Evolutionary conservation across 2,329 filamentous ascomycete genomes (phyloP).

Genomic region (Paramyrothecium sp.): DNA sequence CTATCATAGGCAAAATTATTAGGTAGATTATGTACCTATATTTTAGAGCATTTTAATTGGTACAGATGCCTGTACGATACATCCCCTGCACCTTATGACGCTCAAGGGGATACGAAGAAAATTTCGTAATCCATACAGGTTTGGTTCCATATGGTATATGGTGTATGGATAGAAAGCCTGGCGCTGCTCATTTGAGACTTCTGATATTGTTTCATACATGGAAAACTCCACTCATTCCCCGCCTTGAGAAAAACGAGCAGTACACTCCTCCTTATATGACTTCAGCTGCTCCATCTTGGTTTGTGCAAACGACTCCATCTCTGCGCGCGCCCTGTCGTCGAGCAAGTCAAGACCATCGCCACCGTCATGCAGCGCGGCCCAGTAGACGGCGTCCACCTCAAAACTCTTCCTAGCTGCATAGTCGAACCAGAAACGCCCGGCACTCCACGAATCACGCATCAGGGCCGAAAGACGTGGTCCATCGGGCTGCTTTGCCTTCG

Average conservation of each 20-base stretch:
- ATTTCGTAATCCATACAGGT: too few relatives aligned
- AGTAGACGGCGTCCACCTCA: constrained; percentile 33
- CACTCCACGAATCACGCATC: constrained; percentile 34
- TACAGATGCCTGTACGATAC: too few relatives aligned
- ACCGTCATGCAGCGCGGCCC: constrained; percentile 22
- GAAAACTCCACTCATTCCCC: too few relatives aligned
- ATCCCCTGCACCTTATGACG: too few relatives aligned
- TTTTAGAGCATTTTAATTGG: too few relatives aligned
- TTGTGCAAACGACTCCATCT: constrained; percentile 20
- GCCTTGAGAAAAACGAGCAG: constrained; percentile 20
- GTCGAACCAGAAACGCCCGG: constrained; percentile 34
- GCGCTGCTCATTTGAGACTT: too few relatives aligned
- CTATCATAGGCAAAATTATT: too few relatives aligned
- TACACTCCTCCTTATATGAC: constrained; percentile 25
- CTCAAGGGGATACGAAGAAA: too few relatives aligned
- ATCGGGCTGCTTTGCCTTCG: neutral
- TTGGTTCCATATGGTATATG: too few relatives aligned
- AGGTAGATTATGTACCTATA: too few relatives aligned
- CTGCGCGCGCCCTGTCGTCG: constrained; percentile 17
- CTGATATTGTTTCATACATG: too few relatives aligned
- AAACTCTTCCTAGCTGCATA: constrained; percentile 32
- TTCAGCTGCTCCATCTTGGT: constrained; percentile 27
- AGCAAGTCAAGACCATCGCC: constrained; percentile 18
- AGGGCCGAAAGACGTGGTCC: constrained; percentile 13
- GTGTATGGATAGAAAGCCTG: too few relatives aligned